Evolutionary conservation across 306 rosid genomes (phyloP).

Genomic region (Sechiopsis laciniata): DNA sequence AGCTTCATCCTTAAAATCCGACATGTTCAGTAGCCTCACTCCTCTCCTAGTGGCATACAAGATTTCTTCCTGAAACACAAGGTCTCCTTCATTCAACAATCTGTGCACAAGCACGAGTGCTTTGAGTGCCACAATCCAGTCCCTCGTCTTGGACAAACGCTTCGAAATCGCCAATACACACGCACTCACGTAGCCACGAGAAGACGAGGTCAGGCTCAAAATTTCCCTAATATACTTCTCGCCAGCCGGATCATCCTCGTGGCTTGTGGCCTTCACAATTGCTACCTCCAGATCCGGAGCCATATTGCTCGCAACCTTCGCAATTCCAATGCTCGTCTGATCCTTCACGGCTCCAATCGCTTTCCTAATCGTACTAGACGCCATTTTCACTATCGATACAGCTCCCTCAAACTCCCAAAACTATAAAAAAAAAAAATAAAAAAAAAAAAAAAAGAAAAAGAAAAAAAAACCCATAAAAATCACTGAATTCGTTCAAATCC

Average conservation of each 20-base stretch:
- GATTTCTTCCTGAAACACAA: conserved; percentile 73
- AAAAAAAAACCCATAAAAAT: background rate
- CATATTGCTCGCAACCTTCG: conserved; percentile 81
- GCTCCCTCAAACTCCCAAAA: background rate
- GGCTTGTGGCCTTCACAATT: conserved; percentile 87
- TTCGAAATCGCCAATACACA: conserved; percentile 66
- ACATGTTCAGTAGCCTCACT: conserved; percentile 70
- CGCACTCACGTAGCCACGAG: conserved; percentile 70
- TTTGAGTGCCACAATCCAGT: conserved; percentile 92
- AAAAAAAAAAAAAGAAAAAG: background rate
- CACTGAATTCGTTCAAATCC: background rate
- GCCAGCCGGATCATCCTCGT: conserved; percentile 84
- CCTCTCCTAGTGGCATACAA: conserved; percentile 80
- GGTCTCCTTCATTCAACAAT: conserved; percentile 68
- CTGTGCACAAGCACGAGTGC: conserved; percentile 63
- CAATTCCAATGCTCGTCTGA: conserved; percentile 91
- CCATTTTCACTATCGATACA: conserved; percentile 18
- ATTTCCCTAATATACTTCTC: conserved; percentile 81
- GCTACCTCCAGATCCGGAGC: conserved; percentile 96
- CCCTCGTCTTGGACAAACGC: conserved; percentile 81
- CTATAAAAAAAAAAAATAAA: background rate
- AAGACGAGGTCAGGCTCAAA: conserved; percentile 58
- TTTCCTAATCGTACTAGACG: conserved; percentile 81
- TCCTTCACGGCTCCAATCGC: conserved; percentile 99
- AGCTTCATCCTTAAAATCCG: conserved; percentile 88